Evolutionary conservation across 192 early-diverging fungal species (phyloP).

Genomic region (Linnemannia hyalina): DNA sequence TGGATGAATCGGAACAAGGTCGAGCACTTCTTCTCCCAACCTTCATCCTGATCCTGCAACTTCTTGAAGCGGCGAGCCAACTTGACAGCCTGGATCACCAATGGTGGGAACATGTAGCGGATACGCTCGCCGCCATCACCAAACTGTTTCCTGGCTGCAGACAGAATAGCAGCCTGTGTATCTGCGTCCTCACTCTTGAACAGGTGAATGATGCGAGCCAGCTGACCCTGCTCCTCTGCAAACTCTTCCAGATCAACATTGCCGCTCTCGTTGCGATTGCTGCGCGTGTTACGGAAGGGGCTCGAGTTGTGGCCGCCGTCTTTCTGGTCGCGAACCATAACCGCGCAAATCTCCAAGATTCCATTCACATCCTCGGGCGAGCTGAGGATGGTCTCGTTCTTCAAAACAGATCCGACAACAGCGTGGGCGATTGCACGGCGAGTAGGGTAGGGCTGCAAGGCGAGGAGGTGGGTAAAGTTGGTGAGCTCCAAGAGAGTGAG

Average conservation of each 20-base stretch:
- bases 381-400: conserved; percentile 75
- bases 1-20: conserved; percentile 90
- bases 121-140: conserved; percentile 93
- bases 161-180: conserved; percentile 85
- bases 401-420: conserved; percentile 76
- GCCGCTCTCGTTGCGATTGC: conserved; percentile 48
- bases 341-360: conserved; percentile 82
- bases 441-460: conserved; percentile 85
- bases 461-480: conserved; percentile 88
- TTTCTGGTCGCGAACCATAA: conserved; percentile 86
- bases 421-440: conserved; percentile 87
- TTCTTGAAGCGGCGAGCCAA: conserved; percentile 70
- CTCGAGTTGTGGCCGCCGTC: conserved; percentile 69
- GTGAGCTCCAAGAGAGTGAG: conserved; percentile 77
- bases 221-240: conserved; percentile 91
- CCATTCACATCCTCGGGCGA: conserved; percentile 83
- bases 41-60: conserved; percentile 64
- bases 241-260: conserved; percentile 87
- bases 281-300: conserved; percentile 52
- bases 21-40: conserved; percentile 80
- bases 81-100: conserved; percentile 79
- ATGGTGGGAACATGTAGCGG: conserved; percentile 91
- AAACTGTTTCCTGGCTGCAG: conserved; percentile 87
- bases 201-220: conserved; percentile 86
- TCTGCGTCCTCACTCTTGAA: conserved; percentile 79